Percentiles rank a stretch among this genome's conserved stretches.
These are phyloP conservation scores for Hypoxylon crocopeplum DNA, from an alignment of 495 filamentous ascomycete species.

Conservation along the genomic window DNA sequence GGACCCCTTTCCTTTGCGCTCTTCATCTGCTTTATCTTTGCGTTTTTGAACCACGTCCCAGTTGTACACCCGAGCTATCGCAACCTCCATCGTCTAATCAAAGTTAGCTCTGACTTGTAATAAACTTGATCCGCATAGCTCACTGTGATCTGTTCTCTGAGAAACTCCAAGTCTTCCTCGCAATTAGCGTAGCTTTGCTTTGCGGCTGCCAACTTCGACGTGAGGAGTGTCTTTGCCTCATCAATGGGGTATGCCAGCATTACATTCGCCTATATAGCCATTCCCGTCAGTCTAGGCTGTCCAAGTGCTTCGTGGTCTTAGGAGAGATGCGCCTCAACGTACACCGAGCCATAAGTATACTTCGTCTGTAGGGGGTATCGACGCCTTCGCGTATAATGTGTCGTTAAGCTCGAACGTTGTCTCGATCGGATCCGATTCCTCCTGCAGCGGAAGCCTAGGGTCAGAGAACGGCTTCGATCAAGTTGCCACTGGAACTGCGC, in stretches of 20 bases:
- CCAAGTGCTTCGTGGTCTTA: background rate
- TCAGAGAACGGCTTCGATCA: slow-evolving; percentile 5
- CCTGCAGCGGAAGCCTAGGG: slow-evolving; percentile 27
- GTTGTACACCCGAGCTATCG: slow-evolving; percentile 96
- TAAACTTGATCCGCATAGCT: slow-evolving; percentile 19
- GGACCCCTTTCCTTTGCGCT: slow-evolving; percentile 45
- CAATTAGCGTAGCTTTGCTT: slow-evolving; percentile 80
- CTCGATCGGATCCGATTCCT: slow-evolving; percentile 71
- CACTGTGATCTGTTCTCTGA: slow-evolving; percentile 96
- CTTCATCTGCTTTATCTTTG: slow-evolving; percentile 82
- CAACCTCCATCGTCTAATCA: slow-evolving; percentile 89
- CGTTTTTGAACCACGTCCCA: slow-evolving; percentile 95
- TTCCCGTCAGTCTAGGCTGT: slow-evolving; percentile 9
- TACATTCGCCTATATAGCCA: slow-evolving; percentile 76
- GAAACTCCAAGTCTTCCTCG: slow-evolving; percentile 95
- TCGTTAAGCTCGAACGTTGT: slow-evolving; percentile 97
- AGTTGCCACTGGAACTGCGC: background rate
- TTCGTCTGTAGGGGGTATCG: slow-evolving; percentile 82
- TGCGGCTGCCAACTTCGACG: slow-evolving; percentile 79
- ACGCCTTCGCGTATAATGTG: slow-evolving; percentile 89
- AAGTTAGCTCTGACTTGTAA: slow-evolving; percentile 33
- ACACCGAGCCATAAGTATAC: slow-evolving; percentile 96
- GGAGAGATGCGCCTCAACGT: slow-evolving; percentile 35
- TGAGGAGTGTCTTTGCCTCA: slow-evolving; percentile 82
- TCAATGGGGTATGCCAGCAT: slow-evolving; percentile 93